phyloP scores from a whole-genome alignment of 2,329 filamentous ascomycete species.

The Alternaria sp. region DNA sequence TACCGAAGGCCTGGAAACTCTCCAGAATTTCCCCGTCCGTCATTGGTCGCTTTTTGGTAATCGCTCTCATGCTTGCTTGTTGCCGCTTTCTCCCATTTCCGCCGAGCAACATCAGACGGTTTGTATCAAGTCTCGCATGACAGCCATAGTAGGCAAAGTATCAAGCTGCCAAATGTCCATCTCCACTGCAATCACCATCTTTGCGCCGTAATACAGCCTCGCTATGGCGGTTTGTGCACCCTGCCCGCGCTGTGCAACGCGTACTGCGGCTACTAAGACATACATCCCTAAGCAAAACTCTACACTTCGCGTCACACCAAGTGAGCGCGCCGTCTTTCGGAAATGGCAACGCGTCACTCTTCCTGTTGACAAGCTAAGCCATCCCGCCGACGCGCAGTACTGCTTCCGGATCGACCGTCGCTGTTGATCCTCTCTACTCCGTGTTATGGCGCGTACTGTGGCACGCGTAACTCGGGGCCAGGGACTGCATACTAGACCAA shows the following conservation, averaged over 20 bases:
- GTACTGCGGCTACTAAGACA: constrained; percentile 34
- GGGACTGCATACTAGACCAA: constrained; percentile 19
- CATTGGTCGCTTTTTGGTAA: constrained; percentile 22
- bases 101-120: constrained; percentile 21
- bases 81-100: constrained; percentile 5
- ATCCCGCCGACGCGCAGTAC: constrained; percentile 19
- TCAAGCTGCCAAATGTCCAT: constrained; percentile 24
- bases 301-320: constrained; percentile 32
- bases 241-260: constrained; percentile 36
- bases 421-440: constrained; percentile 35
- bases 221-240: constrained; percentile 31
- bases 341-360: constrained; percentile 26
- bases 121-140: constrained; percentile 30
- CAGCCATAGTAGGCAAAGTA: constrained; percentile 20
- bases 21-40: constrained; percentile 16
- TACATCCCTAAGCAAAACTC: constrained; percentile 29
- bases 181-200: constrained; percentile 2
- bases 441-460: constrained; percentile 30
- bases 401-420: constrained; percentile 30
- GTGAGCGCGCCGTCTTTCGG: constrained; percentile 18
- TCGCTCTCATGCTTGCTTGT: constrained; percentile 18
- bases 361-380: constrained; percentile 26
- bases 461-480: constrained; percentile 30
- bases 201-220: constrained; percentile 4
- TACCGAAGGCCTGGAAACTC: constrained; percentile 31